Evolutionary conservation across 306 rosid species (phyloP), one percentile per base, ranked within the genome.

Genomic region (Trichosanthes truncata): DNA sequence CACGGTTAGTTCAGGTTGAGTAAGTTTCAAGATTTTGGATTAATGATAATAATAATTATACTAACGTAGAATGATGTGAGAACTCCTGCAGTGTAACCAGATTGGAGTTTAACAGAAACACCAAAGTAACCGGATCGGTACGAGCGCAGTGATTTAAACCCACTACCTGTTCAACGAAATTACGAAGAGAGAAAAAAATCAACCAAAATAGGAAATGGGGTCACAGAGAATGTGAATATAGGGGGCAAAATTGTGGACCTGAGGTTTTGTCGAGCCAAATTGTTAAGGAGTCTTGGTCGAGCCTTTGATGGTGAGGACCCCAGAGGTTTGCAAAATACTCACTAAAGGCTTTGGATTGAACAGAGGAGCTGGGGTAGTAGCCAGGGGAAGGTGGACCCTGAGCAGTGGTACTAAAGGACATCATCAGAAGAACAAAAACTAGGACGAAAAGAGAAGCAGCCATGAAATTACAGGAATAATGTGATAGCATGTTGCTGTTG

Each of bases 31-130:
- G 43, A 3, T 36, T 20, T 14, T 31, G 76, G 49, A 40, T 68
- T 40, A n/a, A 41, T 7, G 7, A 36, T 40, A n/a, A 41, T 7
- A 3, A 36, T 7, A 18, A 67, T 40, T 67, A 71, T 82, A 38
- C 97, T 88, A 75, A 91, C 97, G 17, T 95, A 95, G 63, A 93
- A 78, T 67, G 88, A 89, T 76, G 97, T 95, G 41, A 88, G 84
- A 69, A 95, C 93, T 79, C 99, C 99, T 0, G 97, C 99, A 10
- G 97, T 95, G 29, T 95, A 93, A 48, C 97, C 97, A 0, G 91
- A 62, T 26, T 95, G 99, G 48, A 91, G 93, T 83, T 93, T 95
- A 53, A 95, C 80, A 29, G 93, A 86, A 81, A 88, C 88, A 69
- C 93, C 93, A 21, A 95, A 93, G 68, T 91, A 93, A 45, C 99